Evolutionary conservation across 2,329 filamentous ascomycete species (phyloP), one percentile per base, ranked within the genome.

Genomic region (Phyllosticta ampelicida): DNA sequence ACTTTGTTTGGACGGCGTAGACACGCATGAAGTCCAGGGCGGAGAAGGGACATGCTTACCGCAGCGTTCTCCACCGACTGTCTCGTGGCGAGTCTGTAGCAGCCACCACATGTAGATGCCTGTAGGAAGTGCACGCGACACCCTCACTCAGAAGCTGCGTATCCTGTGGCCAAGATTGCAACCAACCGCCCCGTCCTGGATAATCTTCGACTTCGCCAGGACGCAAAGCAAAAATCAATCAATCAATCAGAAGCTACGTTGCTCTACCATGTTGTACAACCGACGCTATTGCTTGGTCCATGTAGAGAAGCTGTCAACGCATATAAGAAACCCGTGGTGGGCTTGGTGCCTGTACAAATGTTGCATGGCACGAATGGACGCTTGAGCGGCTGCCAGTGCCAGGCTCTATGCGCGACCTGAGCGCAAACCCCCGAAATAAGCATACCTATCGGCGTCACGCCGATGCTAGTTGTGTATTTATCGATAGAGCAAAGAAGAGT

Each of bases 191-290:
- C n/a, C n/a, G n/a, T n/a, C n/a, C n/a, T n/a, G n/a, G n/a, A n/a
- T n/a, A n/a, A n/a, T n/a, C n/a, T n/a, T n/a, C n/a, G n/a, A n/a
- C n/a, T n/a, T n/a, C n/a, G n/a, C n/a, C n/a, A n/a, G n/a, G n/a
- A n/a, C n/a, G n/a, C n/a, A n/a, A n/a, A n/a, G n/a, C n/a, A n/a
- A n/a, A n/a, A n/a, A n/a, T n/a, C n/a, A n/a, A n/a, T n/a, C n/a
- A n/a, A 36, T 51, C 50, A 53, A n/a, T 49, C 55, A 57, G 55
- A 20, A 21, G 11, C 55, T 57, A 50, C 55, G 18, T 58, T 44
- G 18, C 13, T 58, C 11, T 11, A 13, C n/a, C 36, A 58, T 53
- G 55, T 29, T 51, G 30, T 53, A 58, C 55, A 58, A 53, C 55
- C 50, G 50, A 49, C 55, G 23, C 51, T 21, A 21, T 53, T 53